Evolutionary conservation across 345 rosid genomes (phyloP), one percentile per base, ranked within the genome.

Genomic region (Linum tenue): DNA sequence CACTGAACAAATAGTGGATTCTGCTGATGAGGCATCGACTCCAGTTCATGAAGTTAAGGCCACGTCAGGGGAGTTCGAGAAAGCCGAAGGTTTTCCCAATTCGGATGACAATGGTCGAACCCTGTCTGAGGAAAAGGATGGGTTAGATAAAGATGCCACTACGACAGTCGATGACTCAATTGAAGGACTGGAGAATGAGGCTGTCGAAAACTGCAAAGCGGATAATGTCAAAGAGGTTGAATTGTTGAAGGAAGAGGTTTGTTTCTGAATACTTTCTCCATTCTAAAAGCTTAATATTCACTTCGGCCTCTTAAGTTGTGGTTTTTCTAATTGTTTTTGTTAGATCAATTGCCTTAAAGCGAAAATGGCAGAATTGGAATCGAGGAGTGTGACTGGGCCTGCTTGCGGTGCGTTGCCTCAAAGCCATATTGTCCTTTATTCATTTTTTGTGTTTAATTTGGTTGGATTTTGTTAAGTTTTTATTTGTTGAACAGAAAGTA

Each of bases 301-400:
- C 7, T 51, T 2, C 14, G 39, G n/a, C 3, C 10, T 39, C 40
- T 6, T 5, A 39, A 5, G 68, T 5, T 37, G 35, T 57, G 7
- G 63, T 65, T 9, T 11, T 53, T 71, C 63, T 39, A 53, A 60
- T 36, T 44, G 58, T 65, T 9, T 63, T 62, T 77, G 75, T 69
- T 86, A 94, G 99, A 79, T 94, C 62, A 70, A 77, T 64, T 71
- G 75, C 61, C 73, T 90, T 50, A 89, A 76, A 80, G 85, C 82
- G 67, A 90, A 84, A 80, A 60, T 94, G 68, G 86, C 77, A 7
- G 82, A 85, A 64, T 69, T 94, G 79, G 89, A 84, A 75, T 78
- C 75, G 31, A 77, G 67, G 53, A 64, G 74, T 64, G 60, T 50
- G 60, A 72, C 66, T 68, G 76, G 71, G 60, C 77, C 69, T 67